These are phyloP conservation scores for Filobasidium uniguttulatum DNA, from an alignment of 1,284 basidiomycete species.

Conservation along the genomic window DNA sequence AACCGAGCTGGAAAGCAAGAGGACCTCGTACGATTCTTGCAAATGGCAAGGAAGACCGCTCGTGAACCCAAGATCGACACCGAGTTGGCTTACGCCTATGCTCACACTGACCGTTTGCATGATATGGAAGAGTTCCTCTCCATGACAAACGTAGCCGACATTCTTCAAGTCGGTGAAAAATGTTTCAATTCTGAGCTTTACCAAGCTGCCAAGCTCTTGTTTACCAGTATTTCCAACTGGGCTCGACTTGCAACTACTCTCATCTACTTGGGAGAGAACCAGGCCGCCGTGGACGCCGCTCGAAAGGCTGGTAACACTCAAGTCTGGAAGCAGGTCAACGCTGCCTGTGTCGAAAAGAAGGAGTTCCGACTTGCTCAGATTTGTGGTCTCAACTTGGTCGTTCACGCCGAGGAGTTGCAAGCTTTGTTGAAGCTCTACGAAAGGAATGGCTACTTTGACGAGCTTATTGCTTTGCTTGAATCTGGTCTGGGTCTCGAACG, in stretches of 20 bases:
- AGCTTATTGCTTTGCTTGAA: slow-evolving; percentile 80
- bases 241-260: slow-evolving; percentile 93
- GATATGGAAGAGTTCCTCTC: slow-evolving; percentile 99
- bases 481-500: slow-evolving; percentile 56
- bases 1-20: slow-evolving; percentile 95
- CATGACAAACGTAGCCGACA: slow-evolving; percentile 98
- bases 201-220: slow-evolving; percentile 89
- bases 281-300: slow-evolving; percentile 94
- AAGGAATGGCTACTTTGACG: slow-evolving; percentile 82
- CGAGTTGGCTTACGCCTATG: slow-evolving; percentile 89
- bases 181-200: slow-evolving; percentile 98
- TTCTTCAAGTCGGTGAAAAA: slow-evolving; percentile 93
- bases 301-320: slow-evolving; percentile 98
- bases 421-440: slow-evolving; percentile 78
- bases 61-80: slow-evolving; percentile 98
- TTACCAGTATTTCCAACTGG: slow-evolving; percentile 97
- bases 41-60: slow-evolving; percentile 98
- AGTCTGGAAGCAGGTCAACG: slow-evolving; percentile 99
- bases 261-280: slow-evolving; percentile 97
- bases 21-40: slow-evolving; percentile 90
- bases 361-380: slow-evolving; percentile 98
- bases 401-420: slow-evolving; percentile 63
- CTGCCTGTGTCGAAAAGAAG: slow-evolving; percentile 91
- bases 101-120: slow-evolving; percentile 89
- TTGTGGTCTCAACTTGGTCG: slow-evolving; percentile 88